These are phyloP conservation scores for Lasiosphaeria ovina DNA, from an alignment of 495 filamentous ascomycete genomes.

Conservation along the genomic window DNA sequence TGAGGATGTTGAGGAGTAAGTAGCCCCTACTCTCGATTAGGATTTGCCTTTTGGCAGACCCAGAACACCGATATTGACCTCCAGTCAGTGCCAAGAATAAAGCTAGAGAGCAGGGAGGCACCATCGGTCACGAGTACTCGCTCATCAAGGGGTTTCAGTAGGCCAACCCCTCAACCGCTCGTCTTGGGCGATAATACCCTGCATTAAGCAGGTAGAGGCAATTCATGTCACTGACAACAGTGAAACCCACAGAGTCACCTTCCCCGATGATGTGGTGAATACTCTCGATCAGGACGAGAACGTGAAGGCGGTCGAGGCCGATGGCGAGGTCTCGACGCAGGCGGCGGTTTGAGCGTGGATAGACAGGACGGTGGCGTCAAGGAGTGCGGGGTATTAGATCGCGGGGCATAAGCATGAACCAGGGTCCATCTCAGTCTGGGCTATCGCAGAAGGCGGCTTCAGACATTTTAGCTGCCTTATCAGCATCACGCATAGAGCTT, in stretches of 20 bases:
- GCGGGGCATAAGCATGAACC: too few relatives aligned
- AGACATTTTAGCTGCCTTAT: too few relatives aligned
- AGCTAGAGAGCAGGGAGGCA: constrained; percentile 68
- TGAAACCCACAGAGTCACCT: constrained; percentile 59
- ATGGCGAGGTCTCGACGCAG: constrained; percentile 68
- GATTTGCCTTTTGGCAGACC: neutral
- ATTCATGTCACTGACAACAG: neutral
- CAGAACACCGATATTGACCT: constrained; percentile 10
- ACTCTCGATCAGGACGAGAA: constrained; percentile 64
- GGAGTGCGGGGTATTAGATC: too few relatives aligned
- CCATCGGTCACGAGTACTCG: constrained; percentile 76
- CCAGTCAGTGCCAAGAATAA: constrained; percentile 66
- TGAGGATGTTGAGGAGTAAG: constrained; percentile 64
- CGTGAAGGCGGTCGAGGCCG: constrained; percentile 69
- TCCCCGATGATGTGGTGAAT: constrained; percentile 61
- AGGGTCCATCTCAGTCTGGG: too few relatives aligned
- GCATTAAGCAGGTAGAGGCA: neutral
- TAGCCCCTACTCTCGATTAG: neutral
- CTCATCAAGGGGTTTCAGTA: constrained; percentile 93
- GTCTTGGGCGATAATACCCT: neutral
- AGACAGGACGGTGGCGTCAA: neutral
- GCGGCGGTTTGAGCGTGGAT: neutral
- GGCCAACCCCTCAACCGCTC: constrained; percentile 26
- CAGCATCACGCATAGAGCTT: too few relatives aligned
- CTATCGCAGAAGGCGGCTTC: too few relatives aligned